These are phyloP conservation scores for Heterobasidion irregulare DNA, from an alignment of 1,284 basidiomycete genomes.

Conservation along the genomic window DNA sequence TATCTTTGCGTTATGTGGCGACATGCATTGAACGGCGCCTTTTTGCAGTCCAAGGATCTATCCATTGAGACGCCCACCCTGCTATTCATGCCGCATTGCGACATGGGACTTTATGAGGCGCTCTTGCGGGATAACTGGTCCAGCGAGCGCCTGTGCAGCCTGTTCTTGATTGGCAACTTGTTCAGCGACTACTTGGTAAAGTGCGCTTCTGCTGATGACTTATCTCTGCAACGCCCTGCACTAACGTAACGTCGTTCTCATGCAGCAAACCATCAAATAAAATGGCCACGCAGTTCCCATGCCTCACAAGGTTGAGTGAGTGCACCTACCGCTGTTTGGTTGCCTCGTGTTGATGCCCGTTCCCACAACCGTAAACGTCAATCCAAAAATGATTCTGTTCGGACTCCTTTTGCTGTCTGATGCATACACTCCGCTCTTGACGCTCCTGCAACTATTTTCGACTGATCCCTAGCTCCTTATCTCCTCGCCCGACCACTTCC, in stretches of 20 bases:
- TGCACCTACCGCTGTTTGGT: not conserved
- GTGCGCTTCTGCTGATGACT: conserved; percentile 20
- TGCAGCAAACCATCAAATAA: conserved; percentile 25
- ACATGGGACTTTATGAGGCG: conserved; percentile 58
- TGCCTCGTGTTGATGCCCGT: not conserved
- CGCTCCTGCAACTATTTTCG: not conserved
- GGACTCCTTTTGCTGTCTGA: too few species aligned
- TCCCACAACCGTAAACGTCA: not conserved
- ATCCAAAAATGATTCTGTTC: not conserved
- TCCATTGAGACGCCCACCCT: conserved; percentile 37
- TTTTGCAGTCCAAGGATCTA: conserved; percentile 21
- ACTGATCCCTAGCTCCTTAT: conserved; percentile 29
- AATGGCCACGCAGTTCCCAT: conserved; percentile 24
- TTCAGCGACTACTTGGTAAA: conserved; percentile 41
- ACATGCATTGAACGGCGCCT: not conserved
- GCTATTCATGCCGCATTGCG: conserved; percentile 73
- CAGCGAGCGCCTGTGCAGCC: conserved; percentile 22
- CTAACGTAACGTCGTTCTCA: conserved; percentile 6
- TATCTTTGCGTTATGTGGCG: not conserved
- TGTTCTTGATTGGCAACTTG: conserved; percentile 38
- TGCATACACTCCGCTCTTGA: too few species aligned
- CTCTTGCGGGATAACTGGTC: conserved; percentile 57
- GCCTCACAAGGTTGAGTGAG: conserved; percentile 29
- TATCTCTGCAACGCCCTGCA: conserved; percentile 2
- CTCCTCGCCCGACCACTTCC: conserved; percentile 40